Percentiles rank a stretch among this genome's conserved stretches.
These are phyloP conservation scores for Geotrichum citri-aurantii DNA, from an alignment of 1,139 yeast genomes.

Conservation along the genomic window DNA sequence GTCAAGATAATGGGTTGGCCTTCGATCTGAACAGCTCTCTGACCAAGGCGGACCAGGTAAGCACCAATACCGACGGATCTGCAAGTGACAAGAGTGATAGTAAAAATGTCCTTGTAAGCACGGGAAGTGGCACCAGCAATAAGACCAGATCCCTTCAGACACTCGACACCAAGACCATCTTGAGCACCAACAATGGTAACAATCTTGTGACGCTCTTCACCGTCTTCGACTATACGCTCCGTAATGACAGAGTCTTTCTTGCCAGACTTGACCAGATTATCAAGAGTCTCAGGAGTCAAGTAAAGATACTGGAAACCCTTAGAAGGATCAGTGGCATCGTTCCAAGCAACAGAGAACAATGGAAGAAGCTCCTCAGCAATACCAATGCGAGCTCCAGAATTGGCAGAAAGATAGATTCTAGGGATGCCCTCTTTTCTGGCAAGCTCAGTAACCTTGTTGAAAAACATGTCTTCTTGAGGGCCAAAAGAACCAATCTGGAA, in stretches of 20 bases:
- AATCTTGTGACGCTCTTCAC: constrained; percentile 75
- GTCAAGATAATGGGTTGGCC: constrained; percentile 98
- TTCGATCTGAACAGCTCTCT: constrained; percentile 97
- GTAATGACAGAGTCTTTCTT: constrained; percentile 51
- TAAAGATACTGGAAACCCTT: constrained; percentile 90
- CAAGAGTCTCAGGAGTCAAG: constrained; percentile 63
- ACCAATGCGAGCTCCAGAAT: constrained; percentile 99
- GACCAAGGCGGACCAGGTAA: constrained; percentile 93
- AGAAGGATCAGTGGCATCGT: constrained; percentile 62
- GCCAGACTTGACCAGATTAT: constrained; percentile 52
- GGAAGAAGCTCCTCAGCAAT: constrained; percentile 94
- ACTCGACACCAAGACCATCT: constrained; percentile 97
- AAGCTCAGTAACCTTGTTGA: constrained; percentile 84
- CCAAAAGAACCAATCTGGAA: constrained; percentile 98
- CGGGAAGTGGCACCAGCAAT: constrained; percentile 98
- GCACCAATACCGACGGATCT: constrained; percentile 99
- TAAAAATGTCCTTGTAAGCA: constrained; percentile 95
- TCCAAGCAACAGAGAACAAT: constrained; percentile 89
- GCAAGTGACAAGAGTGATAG: constrained; percentile 93
- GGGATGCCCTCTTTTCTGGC: constrained; percentile 92
- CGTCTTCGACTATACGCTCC: constrained; percentile 76
- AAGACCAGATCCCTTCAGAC: constrained; percentile 95
- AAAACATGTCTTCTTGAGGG: constrained; percentile 88
- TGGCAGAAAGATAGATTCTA: constrained; percentile 90
- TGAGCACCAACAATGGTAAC: constrained; percentile 86